phyloP scores from a whole-genome alignment of 2,329 filamentous ascomycete genomes.

The Simplicillium aogashimaense region DNA sequence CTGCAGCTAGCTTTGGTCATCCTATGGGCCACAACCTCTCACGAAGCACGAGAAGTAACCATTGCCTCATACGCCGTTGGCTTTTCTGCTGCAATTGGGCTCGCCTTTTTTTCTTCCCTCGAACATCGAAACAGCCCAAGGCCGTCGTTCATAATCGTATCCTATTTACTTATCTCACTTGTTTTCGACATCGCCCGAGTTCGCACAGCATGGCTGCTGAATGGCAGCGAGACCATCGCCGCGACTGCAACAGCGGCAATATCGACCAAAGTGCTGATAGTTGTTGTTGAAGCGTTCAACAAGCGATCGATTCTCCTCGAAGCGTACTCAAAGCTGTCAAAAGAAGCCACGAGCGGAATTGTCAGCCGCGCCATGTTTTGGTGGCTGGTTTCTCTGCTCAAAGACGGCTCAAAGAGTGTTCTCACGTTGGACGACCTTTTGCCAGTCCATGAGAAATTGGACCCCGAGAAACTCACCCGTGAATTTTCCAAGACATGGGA shows the following conservation, averaged over 20 bases:
- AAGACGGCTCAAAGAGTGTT: constrained; percentile 1
- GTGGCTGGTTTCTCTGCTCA: constrained; percentile 4
- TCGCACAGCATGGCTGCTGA: constrained; percentile 2
- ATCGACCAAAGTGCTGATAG: not conserved
- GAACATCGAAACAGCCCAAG: constrained; percentile 2
- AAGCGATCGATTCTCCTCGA: constrained; percentile 2
- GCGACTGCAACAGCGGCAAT: not conserved
- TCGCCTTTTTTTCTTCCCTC: not conserved
- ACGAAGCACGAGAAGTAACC: not conserved
- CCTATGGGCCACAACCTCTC: constrained; percentile 4
- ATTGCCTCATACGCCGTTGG: constrained; percentile 1
- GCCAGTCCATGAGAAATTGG: constrained; percentile 4
- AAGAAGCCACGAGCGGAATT: constrained; percentile 2
- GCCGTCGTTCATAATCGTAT: constrained; percentile 1
- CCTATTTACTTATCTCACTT: constrained; percentile 2
- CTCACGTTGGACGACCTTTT: constrained; percentile 4
- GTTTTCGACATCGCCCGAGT: constrained; percentile 1
- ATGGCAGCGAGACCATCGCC: not conserved
- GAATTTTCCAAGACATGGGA: not conserved
- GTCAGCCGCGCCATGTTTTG: constrained; percentile 3
- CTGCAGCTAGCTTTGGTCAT: constrained; percentile 4
- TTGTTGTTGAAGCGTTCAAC: constrained; percentile 1
- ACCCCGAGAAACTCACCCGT: not conserved
- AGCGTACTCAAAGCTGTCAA: not conserved
- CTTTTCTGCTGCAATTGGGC: not conserved